Evolutionary conservation across 108 stramenopile species (phyloP).

Genomic region (Parmales sp.): DNA sequence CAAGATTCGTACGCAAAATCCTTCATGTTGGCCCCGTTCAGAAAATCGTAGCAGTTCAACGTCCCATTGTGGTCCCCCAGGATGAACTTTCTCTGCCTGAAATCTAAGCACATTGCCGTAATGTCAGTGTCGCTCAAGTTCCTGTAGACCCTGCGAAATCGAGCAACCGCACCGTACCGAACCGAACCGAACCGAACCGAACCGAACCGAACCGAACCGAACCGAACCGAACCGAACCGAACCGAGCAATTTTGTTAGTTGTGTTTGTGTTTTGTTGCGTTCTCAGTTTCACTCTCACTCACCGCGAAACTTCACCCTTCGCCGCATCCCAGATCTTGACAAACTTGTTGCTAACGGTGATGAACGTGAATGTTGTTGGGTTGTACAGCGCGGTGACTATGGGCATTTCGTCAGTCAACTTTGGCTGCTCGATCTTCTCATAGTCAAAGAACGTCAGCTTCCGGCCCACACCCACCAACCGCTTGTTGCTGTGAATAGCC

Average conservation of each 20-base stretch:
- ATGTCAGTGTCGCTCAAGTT: conserved; percentile 17
- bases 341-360: background rate
- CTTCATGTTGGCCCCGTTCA: conserved; percentile 26
- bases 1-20: background rate
- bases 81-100: conserved; percentile 30
- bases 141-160: background rate
- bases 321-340: conserved; percentile 18
- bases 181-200: background rate
- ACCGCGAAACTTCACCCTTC: conserved; percentile 11
- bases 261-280: no score
- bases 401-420: conserved; percentile 14
- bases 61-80: conserved; percentile 25
- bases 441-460: conserved; percentile 21
- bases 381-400: conserved; percentile 13
- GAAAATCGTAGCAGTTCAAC: conserved; percentile 19
- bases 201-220: background rate
- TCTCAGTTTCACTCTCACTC: no score
- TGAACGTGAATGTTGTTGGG: conserved; percentile 10
- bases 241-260: conserved; percentile 10
- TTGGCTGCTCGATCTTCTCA: conserved; percentile 12
- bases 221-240: background rate
- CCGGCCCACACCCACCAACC: conserved; percentile 21
- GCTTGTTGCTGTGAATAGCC: conserved; percentile 6
- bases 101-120: conserved; percentile 28
- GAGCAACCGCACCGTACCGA: background rate